Conservation (phyloP, 2,329 filamentous ascomycete species). For the Aspergillus proliferans region DNA sequence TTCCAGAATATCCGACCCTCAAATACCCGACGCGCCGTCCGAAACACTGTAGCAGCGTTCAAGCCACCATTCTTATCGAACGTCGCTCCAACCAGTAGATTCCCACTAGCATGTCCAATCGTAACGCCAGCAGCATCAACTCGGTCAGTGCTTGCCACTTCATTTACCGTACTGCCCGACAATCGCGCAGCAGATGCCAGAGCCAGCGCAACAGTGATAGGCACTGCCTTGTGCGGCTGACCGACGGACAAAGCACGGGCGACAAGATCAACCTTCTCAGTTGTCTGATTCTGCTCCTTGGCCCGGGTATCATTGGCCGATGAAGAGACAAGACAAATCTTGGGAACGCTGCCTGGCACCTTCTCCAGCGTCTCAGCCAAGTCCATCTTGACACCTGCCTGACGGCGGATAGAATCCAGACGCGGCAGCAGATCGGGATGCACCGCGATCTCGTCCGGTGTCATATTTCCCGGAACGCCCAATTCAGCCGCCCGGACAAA, state of each 20-base stretch:
- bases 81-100: conserved; percentile 37
- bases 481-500: conserved; percentile 55
- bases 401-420: conserved; percentile 52
- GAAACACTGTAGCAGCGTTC: conserved; percentile 38
- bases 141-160: conserved; percentile 17
- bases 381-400: conserved; percentile 57
- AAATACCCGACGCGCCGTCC: conserved; percentile 45
- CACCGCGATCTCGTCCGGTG: conserved; percentile 50
- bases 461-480: conserved; percentile 34
- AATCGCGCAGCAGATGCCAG: conserved; percentile 46
- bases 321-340: conserved; percentile 53
- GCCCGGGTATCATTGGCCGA: conserved; percentile 9
- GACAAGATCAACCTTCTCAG: conserved; percentile 36
- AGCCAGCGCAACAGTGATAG: conserved; percentile 50
- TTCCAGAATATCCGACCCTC: conserved; percentile 43
- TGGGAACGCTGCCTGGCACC: conserved; percentile 53
- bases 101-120: conserved; percentile 45
- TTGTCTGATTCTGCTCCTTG: conserved; percentile 17
- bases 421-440: conserved; percentile 38
- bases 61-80: conserved; percentile 33
- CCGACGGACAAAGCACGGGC: conserved; percentile 51
- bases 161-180: conserved; percentile 34
- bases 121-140: conserved; percentile 30
- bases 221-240: conserved; percentile 52
- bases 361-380: conserved; percentile 41